A percentile compares a stretch with the other conserved stretches of the same genome.
Conservation (phyloP, 306 rosid genomes). For the Vigna hirtella region DNA sequence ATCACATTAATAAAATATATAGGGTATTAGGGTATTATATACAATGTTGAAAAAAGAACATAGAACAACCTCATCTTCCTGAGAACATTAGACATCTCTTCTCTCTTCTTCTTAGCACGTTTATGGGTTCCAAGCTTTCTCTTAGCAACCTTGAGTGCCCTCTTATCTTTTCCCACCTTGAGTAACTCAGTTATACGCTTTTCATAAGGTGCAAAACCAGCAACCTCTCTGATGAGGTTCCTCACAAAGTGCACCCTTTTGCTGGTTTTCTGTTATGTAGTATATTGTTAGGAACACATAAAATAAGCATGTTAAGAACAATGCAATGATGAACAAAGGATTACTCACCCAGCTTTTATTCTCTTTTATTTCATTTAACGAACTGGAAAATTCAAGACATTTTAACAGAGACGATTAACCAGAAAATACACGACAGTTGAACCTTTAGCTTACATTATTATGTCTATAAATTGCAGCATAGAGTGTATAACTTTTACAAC, state of each 20-base stretch:
- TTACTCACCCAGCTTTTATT: background rate
- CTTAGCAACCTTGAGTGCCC: constrained; percentile 85
- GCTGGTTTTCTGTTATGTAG: constrained; percentile 69
- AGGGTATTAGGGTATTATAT: no score
- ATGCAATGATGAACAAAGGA: no score
- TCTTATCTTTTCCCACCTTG: constrained; percentile 96
- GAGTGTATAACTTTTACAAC: background rate
- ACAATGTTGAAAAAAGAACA: background rate
- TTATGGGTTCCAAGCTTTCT: constrained; percentile 93
- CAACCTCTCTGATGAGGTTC: constrained; percentile 79
- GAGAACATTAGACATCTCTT: constrained; percentile 89
- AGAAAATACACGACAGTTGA: background rate
- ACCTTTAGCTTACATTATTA: background rate
- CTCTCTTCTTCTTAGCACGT: constrained; percentile 92
- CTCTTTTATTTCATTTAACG: background rate
- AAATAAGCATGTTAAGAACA: background rate
- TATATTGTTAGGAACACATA: background rate
- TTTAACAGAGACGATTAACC: background rate
- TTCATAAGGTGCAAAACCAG: constrained; percentile 93
- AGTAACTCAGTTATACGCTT: constrained; percentile 93
- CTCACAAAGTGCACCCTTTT: constrained; percentile 85
- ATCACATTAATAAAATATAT: background rate
- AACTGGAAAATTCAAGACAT: background rate
- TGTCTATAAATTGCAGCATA: background rate
- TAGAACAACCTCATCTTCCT: constrained; percentile 80